Conservation (phyloP, 2,329 filamentous ascomycete species). For the Aureobasidium zeae region DNA sequence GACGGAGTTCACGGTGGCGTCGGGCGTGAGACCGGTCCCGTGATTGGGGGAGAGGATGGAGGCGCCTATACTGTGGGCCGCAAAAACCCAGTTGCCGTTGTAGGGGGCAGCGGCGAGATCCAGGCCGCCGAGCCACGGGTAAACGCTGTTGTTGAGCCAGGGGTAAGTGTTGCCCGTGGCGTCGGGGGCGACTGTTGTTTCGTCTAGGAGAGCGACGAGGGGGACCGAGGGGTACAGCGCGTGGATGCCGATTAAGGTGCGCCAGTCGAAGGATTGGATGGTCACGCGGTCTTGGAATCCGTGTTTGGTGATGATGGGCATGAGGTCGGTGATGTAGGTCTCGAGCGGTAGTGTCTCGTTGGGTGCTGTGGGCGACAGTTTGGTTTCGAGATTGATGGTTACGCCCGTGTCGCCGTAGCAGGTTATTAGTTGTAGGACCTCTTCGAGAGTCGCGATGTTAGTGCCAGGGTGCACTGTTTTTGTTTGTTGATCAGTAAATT, state of each 20-base stretch:
- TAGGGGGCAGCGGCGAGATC: neutral
- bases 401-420: constrained; percentile 2
- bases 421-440: neutral
- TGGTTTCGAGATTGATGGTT: constrained; percentile 1
- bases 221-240: neutral
- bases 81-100: neutral
- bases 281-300: neutral
- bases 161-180: neutral
- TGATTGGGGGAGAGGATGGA: neutral
- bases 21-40: neutral
- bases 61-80: neutral
- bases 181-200: neutral
- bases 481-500: too few species aligned
- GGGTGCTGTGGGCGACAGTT: neutral
- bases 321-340: neutral
- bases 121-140: neutral
- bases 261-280: constrained; percentile 2
- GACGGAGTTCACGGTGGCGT: neutral
- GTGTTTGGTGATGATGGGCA: neutral
- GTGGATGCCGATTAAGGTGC: neutral
- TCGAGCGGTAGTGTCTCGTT: neutral
- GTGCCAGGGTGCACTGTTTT: neutral
- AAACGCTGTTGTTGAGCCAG: neutral
- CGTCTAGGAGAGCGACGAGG: neutral
- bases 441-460: neutral